Percentiles rank a stretch among this genome's conserved stretches.
Evolutionary conservation across 257 asterid species (phyloP).

Genomic region (Plantago elongata): DNA sequence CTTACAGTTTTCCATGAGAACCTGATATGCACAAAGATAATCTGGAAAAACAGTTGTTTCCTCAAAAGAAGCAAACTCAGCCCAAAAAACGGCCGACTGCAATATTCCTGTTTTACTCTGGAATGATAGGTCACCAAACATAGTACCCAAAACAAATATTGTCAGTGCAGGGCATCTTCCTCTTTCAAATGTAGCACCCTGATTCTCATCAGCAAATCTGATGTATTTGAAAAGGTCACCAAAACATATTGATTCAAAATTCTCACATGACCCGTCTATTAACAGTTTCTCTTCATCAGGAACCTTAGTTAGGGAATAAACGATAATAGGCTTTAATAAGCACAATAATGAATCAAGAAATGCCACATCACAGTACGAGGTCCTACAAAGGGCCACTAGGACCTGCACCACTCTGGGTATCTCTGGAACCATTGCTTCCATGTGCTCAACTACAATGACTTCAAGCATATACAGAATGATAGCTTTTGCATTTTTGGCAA

Average conservation of each 20-base stretch:
- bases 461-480: slow-evolving; percentile 78
- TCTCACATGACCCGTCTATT: slow-evolving; percentile 47
- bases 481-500: slow-evolving; percentile 90
- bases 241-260: slow-evolving; percentile 85
- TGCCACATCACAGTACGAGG: slow-evolving; percentile 69
- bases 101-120: slow-evolving; percentile 50
- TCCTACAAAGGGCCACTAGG: slow-evolving; percentile 64
- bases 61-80: slow-evolving; percentile 59
- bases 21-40: slow-evolving; percentile 81
- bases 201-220: slow-evolving; percentile 26
- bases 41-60: slow-evolving; percentile 56
- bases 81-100: slow-evolving; percentile 50
- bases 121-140: slow-evolving; percentile 69
- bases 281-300: slow-evolving; percentile 51
- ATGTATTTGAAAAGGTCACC: slow-evolving; percentile 61
- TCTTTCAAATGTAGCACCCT: slow-evolving; percentile 31
- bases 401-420: slow-evolving; percentile 76
- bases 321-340: slow-evolving; percentile 74
- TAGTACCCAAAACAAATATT: slow-evolving; percentile 69
- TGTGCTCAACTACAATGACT: slow-evolving; percentile 77
- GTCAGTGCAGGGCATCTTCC: slow-evolving; percentile 56
- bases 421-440: slow-evolving; percentile 91
- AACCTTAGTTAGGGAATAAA: slow-evolving; percentile 62
- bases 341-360: slow-evolving; percentile 72
- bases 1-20: slow-evolving; percentile 67